Evolutionary conservation across 176 grass and related monocot species (phyloP).

Genomic region (Ensete ventricosum): DNA sequence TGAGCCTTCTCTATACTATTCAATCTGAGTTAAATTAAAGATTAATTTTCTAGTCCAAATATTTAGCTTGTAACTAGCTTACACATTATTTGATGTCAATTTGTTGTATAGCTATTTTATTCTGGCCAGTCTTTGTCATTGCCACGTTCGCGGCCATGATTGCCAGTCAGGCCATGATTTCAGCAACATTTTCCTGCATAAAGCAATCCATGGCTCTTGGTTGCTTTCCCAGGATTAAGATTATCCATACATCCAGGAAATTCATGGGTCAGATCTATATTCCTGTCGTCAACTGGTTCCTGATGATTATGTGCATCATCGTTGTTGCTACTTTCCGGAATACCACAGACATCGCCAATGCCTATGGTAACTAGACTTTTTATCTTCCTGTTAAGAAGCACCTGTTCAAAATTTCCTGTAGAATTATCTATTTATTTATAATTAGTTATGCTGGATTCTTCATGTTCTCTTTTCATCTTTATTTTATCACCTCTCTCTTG

Average conservation of each 20-base stretch:
- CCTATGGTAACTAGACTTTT: constrained; percentile 50
- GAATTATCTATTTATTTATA: no score
- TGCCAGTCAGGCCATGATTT: constrained; percentile 99
- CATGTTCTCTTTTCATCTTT: no score
- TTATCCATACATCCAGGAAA: constrained; percentile 90
- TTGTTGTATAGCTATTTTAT: constrained; percentile 38
- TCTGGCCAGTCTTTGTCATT: constrained; percentile 95
- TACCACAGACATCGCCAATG: constrained; percentile 93
- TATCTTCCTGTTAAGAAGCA: neutral
- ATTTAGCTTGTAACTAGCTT: neutral
- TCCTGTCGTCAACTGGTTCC: constrained; percentile 93
- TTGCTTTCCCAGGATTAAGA: constrained; percentile 87
- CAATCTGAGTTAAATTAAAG: no score
- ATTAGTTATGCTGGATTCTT: no score
- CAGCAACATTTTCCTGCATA: constrained; percentile 97
- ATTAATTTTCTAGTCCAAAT: neutral
- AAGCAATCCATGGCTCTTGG: constrained; percentile 96
- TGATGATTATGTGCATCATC: constrained; percentile 90
- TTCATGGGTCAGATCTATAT: constrained; percentile 99
- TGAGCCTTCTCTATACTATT: constrained; percentile 21
- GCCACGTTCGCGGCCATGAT: constrained; percentile 98
- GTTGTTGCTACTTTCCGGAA: constrained; percentile 81
- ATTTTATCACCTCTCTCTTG: no score
- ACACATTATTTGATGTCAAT: neutral
- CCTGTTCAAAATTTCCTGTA: neutral